phyloP scores from a whole-genome alignment of 2,329 filamentous ascomycete species.

The Paecilomyces formosus region DNA sequence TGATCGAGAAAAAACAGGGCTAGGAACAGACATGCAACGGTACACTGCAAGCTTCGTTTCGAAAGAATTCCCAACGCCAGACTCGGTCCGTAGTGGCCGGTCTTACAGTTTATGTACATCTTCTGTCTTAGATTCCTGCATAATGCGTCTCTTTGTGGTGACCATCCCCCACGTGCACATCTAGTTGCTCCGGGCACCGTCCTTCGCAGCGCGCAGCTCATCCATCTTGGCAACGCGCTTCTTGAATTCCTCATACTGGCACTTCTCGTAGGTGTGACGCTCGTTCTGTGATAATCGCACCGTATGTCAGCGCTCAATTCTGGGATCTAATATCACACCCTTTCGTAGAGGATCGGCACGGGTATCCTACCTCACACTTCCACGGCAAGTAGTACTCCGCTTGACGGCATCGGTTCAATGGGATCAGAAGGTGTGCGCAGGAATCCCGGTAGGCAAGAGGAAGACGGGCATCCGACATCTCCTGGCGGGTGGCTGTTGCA shows the following conservation, averaged over 20 bases:
- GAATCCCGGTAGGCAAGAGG: slow-evolving; percentile 89
- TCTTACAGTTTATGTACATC: slow-evolving; percentile 34
- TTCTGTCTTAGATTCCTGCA: slow-evolving; percentile 19
- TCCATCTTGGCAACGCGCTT: slow-evolving; percentile 98
- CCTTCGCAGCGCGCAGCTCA: slow-evolving; percentile 81
- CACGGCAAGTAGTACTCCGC: slow-evolving; percentile 92
- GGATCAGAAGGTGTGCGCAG: slow-evolving; percentile 90
- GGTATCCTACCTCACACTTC: slow-evolving; percentile 80
- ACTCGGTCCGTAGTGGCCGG: slow-evolving; percentile 26
- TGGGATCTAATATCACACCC: not conserved
- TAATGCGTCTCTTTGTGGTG: slow-evolving; percentile 3
- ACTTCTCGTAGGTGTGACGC: slow-evolving; percentile 97
- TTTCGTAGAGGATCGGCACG: not conserved
- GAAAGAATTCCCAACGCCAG: slow-evolving; percentile 25
- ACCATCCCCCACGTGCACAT: not conserved
- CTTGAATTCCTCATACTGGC: slow-evolving; percentile 99
- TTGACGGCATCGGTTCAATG: slow-evolving; percentile 87
- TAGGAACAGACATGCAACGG: not conserved
- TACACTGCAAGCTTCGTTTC: not conserved
- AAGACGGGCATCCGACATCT: slow-evolving; percentile 86
- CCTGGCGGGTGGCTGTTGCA: slow-evolving; percentile 53
- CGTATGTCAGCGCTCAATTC: slow-evolving; percentile 3
- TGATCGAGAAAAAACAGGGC: not conserved
- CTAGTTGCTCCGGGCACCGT: slow-evolving; percentile 76
- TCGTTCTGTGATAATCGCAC: slow-evolving; percentile 59